Evolutionary conservation across 2,329 filamentous ascomycete genomes (phyloP), one percentile per base, ranked within the genome.

Genomic region (Colletotrichum sp.): DNA sequence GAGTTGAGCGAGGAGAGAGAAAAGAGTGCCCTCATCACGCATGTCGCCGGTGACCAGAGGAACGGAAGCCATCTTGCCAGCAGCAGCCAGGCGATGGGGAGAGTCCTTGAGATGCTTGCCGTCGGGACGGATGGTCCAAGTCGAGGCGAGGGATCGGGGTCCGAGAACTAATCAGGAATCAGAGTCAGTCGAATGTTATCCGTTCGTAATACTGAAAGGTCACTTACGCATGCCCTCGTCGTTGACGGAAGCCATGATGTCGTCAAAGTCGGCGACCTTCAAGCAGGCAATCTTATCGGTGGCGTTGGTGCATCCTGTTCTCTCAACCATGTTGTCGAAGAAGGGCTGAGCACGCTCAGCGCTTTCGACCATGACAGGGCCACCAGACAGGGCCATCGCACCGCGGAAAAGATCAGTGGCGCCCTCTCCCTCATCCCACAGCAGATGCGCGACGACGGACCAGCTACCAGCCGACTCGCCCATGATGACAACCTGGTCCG

Each of bases 1-100:
- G 9, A 68, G 64, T 8, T 64, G 65, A 26, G 70, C 70, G 21
- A 73, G 57, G 16, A 93, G 85, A 6, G 90, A 86, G 81, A 93
- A 93, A 6, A 94, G 81, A 0, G 92, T 93, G 8, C 92, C 92
- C 81, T 94, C 92, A 80, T 94, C 92, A 84, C 93, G 91, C 82
- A 92, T 90, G 79, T 92, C 88, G 44, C 92, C 92, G 30, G 91
- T 85, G 72, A 94, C 92, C 80, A 93, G 88, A 3, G 92, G 92
- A 0, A 94, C 90, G 9, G 55, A 63, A 3, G 71, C 71, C 64
- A 73, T 73, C 57, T 63, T 73, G 12, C 65, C 65, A 39, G 71
- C 71, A 10, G 52, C 24, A 26, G 36, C 57, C 3, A 73, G 64
- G 13, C 64, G 55, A 12, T 73, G 55, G 3, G 64, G 55, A 7